These are phyloP conservation scores for Plantago elongata DNA, from an alignment of 257 asterid genomes.

Conservation along the genomic window DNA sequence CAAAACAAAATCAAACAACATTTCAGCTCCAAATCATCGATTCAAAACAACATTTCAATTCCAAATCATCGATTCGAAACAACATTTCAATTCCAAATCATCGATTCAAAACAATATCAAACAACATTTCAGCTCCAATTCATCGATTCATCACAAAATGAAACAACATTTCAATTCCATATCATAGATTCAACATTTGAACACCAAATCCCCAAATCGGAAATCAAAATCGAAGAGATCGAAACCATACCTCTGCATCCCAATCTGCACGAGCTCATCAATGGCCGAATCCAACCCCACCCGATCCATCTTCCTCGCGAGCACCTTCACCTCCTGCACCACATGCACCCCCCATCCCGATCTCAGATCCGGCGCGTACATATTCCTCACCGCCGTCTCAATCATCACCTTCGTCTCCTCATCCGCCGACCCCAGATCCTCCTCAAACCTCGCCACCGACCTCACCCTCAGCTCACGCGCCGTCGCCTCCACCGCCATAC, in stretches of 20 bases:
- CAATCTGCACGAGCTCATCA: conserved; percentile 65
- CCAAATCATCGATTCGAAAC: too few species aligned
- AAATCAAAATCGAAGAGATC: conserved; percentile 4
- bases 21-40: background rate
- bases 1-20: background rate
- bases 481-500: conserved; percentile 45
- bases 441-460: conserved; percentile 60
- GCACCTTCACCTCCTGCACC: conserved; percentile 81
- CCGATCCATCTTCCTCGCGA: conserved; percentile 72
- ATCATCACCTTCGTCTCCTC: conserved; percentile 43
- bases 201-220: background rate
- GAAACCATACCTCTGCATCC: conserved; percentile 60
- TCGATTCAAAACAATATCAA: background rate
- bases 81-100: background rate
- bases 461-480: conserved; percentile 68
- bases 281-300: conserved; percentile 62
- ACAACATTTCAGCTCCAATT: background rate
- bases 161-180: background rate
- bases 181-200: background rate
- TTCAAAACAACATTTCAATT: too few species aligned
- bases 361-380: conserved; percentile 92
- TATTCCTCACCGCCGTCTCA: conserved; percentile 59
- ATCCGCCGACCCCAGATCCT: conserved; percentile 71
- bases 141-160: background rate
- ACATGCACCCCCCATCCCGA: conserved; percentile 94